phyloP scores from a whole-genome alignment of 2,329 filamentous ascomycete species.

The Blumeria hordei region DNA sequence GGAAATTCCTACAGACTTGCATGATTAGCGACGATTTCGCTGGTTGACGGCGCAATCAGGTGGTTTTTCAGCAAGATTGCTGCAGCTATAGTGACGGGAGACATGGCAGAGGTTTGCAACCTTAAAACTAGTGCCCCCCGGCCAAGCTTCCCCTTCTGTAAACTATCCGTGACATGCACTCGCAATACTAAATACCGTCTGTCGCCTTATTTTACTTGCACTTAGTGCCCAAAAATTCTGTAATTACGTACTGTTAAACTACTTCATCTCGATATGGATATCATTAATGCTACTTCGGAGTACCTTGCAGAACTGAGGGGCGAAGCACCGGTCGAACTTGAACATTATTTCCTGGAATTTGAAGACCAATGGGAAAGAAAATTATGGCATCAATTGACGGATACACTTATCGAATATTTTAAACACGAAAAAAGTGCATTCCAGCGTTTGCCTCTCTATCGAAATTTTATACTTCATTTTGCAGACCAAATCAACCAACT shows the following conservation, averaged over 20 bases:
- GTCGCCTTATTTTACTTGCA: background rate
- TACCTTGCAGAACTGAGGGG: conserved; percentile 84
- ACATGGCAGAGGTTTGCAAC: too few species aligned
- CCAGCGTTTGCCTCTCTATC: conserved; percentile 76
- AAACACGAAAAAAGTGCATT: conserved; percentile 53
- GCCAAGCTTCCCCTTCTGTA: too few species aligned
- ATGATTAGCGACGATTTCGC: too few species aligned
- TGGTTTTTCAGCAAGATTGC: too few species aligned
- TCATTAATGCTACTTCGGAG: conserved; percentile 58
- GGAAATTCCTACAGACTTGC: too few species aligned
- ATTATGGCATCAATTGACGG: conserved; percentile 96
- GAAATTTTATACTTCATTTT: conserved; percentile 85
- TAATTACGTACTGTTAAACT: background rate
- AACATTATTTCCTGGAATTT: conserved; percentile 70
- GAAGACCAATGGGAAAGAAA: conserved; percentile 97
- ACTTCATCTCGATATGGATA: conserved; percentile 35
- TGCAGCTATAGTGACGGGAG: too few species aligned
- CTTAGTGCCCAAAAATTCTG: background rate
- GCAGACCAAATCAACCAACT: conserved; percentile 98
- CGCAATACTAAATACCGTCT: conserved; percentile 1
- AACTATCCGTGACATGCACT: too few species aligned
- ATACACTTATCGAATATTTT: conserved; percentile 73
- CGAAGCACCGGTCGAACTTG: conserved; percentile 63
- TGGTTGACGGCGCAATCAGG: too few species aligned
- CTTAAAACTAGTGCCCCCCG: too few species aligned